These are phyloP conservation scores for Hyphopichia khmerensis DNA, from an alignment of 1,139 yeast genomes.

Conservation along the genomic window DNA sequence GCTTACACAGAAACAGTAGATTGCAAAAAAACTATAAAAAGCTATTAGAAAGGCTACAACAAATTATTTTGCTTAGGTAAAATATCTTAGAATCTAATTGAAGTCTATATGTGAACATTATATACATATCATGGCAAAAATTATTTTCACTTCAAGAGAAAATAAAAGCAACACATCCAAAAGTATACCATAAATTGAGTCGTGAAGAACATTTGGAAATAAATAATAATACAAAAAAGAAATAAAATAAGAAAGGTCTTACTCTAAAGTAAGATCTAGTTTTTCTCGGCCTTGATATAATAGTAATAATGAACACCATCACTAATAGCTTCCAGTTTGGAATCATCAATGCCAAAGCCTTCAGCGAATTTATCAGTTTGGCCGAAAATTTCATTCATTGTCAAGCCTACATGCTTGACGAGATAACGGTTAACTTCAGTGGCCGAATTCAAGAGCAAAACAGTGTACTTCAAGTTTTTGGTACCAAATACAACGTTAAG, in stretches of 20 bases:
- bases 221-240: background rate
- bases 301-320: conserved; percentile 30
- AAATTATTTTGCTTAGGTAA: no score
- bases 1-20: no score
- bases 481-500: conserved; percentile 32
- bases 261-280: background rate
- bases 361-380: conserved; percentile 29
- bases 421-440: conserved; percentile 35
- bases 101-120: no score
- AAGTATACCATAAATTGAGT: no score
- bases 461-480: conserved; percentile 30
- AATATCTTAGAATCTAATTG: no score
- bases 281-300: conserved; percentile 30
- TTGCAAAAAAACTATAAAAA: no score
- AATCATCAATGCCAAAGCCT: conserved; percentile 12
- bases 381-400: conserved; percentile 36
- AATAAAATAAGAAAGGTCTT: background rate
- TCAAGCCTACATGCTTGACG: conserved; percentile 29
- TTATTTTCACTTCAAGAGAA: no score
- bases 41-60: no score
- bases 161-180: no score
- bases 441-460: conserved; percentile 28
- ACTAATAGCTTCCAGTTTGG: conserved; percentile 8
- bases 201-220: no score
- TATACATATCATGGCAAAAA: no score